Percentiles rank a stretch among this genome's conserved stretches.
These are phyloP conservation scores for Sporodiniella umbellata DNA, from an alignment of 371 early-diverging fungal species.

Conservation along the genomic window DNA sequence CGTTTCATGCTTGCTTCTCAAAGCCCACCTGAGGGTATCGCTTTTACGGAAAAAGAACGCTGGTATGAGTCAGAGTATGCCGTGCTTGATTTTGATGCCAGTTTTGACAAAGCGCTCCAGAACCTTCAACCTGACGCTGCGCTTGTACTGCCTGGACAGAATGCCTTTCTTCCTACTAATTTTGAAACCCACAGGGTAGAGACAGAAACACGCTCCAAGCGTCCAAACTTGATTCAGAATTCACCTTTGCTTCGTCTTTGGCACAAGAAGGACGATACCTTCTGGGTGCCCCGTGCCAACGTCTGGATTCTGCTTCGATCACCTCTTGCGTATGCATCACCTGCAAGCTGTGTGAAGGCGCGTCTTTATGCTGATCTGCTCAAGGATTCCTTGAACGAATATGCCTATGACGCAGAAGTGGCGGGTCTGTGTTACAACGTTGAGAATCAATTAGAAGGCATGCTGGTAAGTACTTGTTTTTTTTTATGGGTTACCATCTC, in stretches of 20 bases:
- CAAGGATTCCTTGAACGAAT: slow-evolving; percentile 79
- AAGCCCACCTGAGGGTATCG: slow-evolving; percentile 42
- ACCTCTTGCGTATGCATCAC: slow-evolving; percentile 63
- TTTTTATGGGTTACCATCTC: no score
- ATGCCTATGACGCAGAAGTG: slow-evolving; percentile 84
- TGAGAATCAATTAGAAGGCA: slow-evolving; percentile 65
- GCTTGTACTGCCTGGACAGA: slow-evolving; percentile 71
- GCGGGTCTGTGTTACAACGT: slow-evolving; percentile 80
- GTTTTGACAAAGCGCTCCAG: slow-evolving; percentile 55
- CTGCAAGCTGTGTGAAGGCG: slow-evolving; percentile 51
- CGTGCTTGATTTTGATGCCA: slow-evolving; percentile 56
- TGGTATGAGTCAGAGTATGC: slow-evolving; percentile 88
- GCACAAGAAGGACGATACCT: slow-evolving; percentile 93
- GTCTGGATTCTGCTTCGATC: slow-evolving; percentile 55
- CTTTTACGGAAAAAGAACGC: slow-evolving; percentile 54
- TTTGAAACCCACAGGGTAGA: slow-evolving; percentile 57
- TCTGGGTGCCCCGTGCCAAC: slow-evolving; percentile 78
- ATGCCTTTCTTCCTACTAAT: slow-evolving; percentile 81
- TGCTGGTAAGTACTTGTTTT: slow-evolving; percentile 50
- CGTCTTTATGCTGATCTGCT: slow-evolving; percentile 74
- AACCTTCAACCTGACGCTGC: slow-evolving; percentile 47
- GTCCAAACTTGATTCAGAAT: slow-evolving; percentile 62
- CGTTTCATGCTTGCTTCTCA: slow-evolving; percentile 50
- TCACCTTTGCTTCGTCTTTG: slow-evolving; percentile 71
- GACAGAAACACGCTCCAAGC: slow-evolving; percentile 25